Percentiles rank a stretch among this genome's conserved stretches.
Evolutionary conservation across 1,139 yeast genomes (phyloP).

Genomic region (Geotrichum macrosporum): DNA sequence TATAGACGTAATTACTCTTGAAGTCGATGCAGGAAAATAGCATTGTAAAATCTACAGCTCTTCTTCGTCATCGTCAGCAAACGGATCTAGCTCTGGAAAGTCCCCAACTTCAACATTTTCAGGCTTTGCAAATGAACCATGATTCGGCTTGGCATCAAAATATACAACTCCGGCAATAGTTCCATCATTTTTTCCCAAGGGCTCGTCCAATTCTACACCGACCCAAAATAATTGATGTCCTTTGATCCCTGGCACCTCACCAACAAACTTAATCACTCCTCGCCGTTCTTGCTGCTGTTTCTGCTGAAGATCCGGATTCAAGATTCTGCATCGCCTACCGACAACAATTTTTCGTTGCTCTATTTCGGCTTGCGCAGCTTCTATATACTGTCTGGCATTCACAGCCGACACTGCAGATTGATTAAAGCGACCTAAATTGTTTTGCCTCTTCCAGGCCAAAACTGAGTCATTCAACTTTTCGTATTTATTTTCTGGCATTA

Average conservation of each 20-base stretch:
- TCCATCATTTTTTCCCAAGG: slow-evolving; percentile 78
- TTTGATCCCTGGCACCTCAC: slow-evolving; percentile 57
- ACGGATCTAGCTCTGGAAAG: slow-evolving; percentile 32
- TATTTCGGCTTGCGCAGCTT: slow-evolving; percentile 26
- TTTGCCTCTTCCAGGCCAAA: slow-evolving; percentile 65
- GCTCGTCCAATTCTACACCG: slow-evolving; percentile 65
- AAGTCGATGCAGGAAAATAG: too few species aligned
- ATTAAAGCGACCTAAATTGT: slow-evolving; percentile 67
- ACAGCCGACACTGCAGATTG: slow-evolving; percentile 31
- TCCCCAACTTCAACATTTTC: slow-evolving; percentile 39
- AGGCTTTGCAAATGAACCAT: slow-evolving; percentile 50
- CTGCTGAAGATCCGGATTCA: slow-evolving; percentile 35
- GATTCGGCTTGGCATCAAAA: slow-evolving; percentile 49
- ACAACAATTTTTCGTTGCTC: slow-evolving; percentile 38
- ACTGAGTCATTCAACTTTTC: slow-evolving; percentile 58
- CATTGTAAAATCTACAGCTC: slow-evolving; percentile 5
- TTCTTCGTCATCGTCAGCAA: slow-evolving; percentile 32
- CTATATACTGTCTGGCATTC: slow-evolving; percentile 21
- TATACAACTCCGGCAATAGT: slow-evolving; percentile 59
- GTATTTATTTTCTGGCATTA: slow-evolving; percentile 65
- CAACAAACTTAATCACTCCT: slow-evolving; percentile 66
- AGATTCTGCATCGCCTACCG: slow-evolving; percentile 40
- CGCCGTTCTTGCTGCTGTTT: slow-evolving; percentile 44
- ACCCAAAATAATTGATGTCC: slow-evolving; percentile 49
- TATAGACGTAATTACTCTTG: too few species aligned